Percentiles rank a stretch among this genome's conserved stretches.
Evolutionary conservation across 106 monocot species (phyloP).

Genomic region (Allium fistulosum): DNA sequence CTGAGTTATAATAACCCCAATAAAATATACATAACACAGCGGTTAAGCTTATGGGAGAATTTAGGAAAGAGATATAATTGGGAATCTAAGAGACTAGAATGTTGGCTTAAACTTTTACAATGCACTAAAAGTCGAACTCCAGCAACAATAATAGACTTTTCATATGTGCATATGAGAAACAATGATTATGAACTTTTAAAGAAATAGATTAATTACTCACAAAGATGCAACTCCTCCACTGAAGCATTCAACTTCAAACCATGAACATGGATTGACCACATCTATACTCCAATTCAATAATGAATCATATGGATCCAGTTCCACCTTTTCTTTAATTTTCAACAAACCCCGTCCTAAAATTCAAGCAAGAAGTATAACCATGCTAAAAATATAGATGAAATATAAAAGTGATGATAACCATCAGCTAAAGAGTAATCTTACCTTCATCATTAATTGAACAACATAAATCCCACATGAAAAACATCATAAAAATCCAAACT

Average conservation of each 20-base stretch:
- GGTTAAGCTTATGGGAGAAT: too few species aligned
- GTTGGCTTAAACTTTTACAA: too few species aligned
- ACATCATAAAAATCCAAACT: not conserved
- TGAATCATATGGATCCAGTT: conserved; percentile 40
- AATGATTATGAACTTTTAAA: too few species aligned
- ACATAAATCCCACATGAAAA: conserved; percentile 10
- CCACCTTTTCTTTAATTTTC: conserved; percentile 38
- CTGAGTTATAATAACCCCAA: too few species aligned
- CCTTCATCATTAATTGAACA: conserved; percentile 20
- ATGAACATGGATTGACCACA: conserved; percentile 27
- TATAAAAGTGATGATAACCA: not conserved
- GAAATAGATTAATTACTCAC: conserved; percentile 22
- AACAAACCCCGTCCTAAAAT: conserved; percentile 37
- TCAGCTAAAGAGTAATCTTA: not conserved
- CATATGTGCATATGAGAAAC: too few species aligned
- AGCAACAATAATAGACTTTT: too few species aligned
- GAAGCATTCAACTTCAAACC: conserved; percentile 39
- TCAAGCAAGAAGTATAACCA: not conserved
- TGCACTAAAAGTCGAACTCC: too few species aligned
- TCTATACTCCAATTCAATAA: conserved; percentile 28
- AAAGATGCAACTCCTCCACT: conserved; percentile 29
- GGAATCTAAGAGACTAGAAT: too few species aligned
- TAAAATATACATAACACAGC: too few species aligned
- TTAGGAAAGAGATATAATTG: too few species aligned
- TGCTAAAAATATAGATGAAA: conserved; percentile 1